phyloP scores from a whole-genome alignment of 768 basidiomycete species.

The Phlebiopsis flavidoalba region DNA sequence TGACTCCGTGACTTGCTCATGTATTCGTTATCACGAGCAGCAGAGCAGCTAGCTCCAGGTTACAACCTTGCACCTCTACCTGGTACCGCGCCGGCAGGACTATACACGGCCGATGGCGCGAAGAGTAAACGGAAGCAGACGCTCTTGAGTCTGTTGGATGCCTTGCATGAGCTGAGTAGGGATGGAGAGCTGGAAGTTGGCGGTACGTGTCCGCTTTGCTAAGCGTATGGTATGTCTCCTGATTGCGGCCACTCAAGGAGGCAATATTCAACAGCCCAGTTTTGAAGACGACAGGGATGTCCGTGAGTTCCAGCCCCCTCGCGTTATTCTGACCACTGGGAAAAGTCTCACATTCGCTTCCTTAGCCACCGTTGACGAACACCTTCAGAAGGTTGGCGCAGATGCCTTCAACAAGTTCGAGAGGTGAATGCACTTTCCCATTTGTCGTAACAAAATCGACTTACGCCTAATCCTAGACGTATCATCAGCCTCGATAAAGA shows the following conservation, averaged over 20 bases:
- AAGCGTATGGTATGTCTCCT: not conserved
- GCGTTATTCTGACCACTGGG: not conserved
- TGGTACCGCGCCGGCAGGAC: not conserved
- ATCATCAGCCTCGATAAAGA: slow-evolving; percentile 63
- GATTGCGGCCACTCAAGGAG: slow-evolving; percentile 20
- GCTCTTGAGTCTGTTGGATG: slow-evolving; percentile 41
- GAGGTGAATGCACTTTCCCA: slow-evolving; percentile 30
- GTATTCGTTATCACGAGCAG: not conserved
- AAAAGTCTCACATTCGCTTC: not conserved
- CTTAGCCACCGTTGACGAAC: slow-evolving; percentile 61
- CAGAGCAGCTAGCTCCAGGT: not conserved
- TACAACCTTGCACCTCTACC: slow-evolving; percentile 15
- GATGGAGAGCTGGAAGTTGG: slow-evolving; percentile 30
- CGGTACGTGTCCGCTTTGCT: slow-evolving; percentile 24
- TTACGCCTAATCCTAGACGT: slow-evolving; percentile 31
- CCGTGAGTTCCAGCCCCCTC: slow-evolving; percentile 41
- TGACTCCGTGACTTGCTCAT: not conserved
- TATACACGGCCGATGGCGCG: not conserved
- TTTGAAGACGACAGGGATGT: slow-evolving; percentile 63
- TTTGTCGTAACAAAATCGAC: slow-evolving; percentile 7
- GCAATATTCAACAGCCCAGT: slow-evolving; percentile 35
- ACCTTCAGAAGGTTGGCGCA: slow-evolving; percentile 62
- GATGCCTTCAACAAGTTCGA: slow-evolving; percentile 62
- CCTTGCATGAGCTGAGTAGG: slow-evolving; percentile 37
- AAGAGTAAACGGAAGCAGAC: slow-evolving; percentile 37